These are phyloP conservation scores for Excoecaria agallocha DNA, from an alignment of 345 rosid genomes.

Conservation along the genomic window DNA sequence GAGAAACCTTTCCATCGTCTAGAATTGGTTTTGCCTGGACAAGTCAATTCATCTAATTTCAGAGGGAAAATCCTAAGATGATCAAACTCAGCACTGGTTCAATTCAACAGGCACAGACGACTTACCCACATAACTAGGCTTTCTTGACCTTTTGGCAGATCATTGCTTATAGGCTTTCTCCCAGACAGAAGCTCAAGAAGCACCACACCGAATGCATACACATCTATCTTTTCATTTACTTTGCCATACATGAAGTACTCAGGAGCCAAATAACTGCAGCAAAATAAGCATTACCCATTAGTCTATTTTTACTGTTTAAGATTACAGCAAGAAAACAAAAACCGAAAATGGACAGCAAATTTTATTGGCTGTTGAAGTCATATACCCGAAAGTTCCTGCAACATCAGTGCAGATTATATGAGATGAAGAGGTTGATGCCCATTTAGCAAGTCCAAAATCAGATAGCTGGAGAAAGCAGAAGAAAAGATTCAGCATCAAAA, in stretches of 20 bases:
- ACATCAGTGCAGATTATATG: slow-evolving; percentile 57
- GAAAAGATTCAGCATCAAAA: neutral
- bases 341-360: neutral
- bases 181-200: slow-evolving; percentile 23
- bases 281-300: neutral
- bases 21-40: slow-evolving; percentile 33
- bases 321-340: neutral
- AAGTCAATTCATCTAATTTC: slow-evolving; percentile 12
- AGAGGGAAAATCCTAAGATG: neutral
- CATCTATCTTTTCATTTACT: slow-evolving; percentile 89
- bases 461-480: slow-evolving; percentile 53
- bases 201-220: slow-evolving; percentile 74
- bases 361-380: neutral
- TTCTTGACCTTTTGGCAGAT: slow-evolving; percentile 33
- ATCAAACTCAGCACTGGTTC: neutral
- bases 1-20: slow-evolving; percentile 22
- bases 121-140: slow-evolving; percentile 36
- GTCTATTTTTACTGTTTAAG: neutral
- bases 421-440: slow-evolving; percentile 54
- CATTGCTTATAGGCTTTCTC: slow-evolving; percentile 33
- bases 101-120: slow-evolving; percentile 3
- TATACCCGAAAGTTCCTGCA: slow-evolving; percentile 96
- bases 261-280: slow-evolving; percentile 90
- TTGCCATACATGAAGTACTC: slow-evolving; percentile 95
- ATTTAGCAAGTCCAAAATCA: slow-evolving; percentile 92